Conservation (phyloP, 2,329 filamentous ascomycete genomes). For the Ascomycota sp. region DNA sequence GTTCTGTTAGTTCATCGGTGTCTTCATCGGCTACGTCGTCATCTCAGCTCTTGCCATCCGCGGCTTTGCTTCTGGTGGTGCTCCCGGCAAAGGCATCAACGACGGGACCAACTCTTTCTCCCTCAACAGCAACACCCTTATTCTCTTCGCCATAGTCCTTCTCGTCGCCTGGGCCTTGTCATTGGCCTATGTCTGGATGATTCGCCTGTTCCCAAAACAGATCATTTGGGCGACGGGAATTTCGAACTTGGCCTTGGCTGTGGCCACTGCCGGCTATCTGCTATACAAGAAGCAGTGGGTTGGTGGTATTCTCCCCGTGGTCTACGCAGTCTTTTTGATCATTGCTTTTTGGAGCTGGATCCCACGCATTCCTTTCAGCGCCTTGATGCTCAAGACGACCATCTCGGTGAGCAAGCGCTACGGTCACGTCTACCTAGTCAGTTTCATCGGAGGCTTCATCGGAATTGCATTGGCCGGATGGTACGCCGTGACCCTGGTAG, state of each 20-base stretch:
- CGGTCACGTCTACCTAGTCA: constrained; percentile 74
- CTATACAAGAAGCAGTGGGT: constrained; percentile 60
- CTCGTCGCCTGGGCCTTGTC: constrained; percentile 55
- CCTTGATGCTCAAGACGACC: constrained; percentile 68
- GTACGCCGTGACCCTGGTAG: constrained; percentile 71
- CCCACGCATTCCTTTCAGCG: constrained; percentile 72
- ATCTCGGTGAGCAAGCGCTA: constrained; percentile 71
- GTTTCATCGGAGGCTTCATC: constrained; percentile 59
- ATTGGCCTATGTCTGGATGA: constrained; percentile 54
- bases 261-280: constrained; percentile 80
- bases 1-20: constrained; percentile 50
- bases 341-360: constrained; percentile 65
- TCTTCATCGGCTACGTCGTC: constrained; percentile 53
- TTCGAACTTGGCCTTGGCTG: constrained; percentile 61
- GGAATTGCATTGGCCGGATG: constrained; percentile 63
- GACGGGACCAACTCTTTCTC: constrained; percentile 40
- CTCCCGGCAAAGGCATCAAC: constrained; percentile 57
- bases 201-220: constrained; percentile 63
- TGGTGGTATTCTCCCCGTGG: constrained; percentile 68
- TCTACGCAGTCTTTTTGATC: constrained; percentile 30
- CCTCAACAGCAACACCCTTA: constrained; percentile 65
- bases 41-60: constrained; percentile 58
- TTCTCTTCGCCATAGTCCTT: constrained; percentile 66
- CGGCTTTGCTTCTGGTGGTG: constrained; percentile 41
- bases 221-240: constrained; percentile 90